A percentile compares a stretch with the other conserved stretches of the same genome.
These are phyloP conservation scores for Xanthoparmelia taractica DNA, from an alignment of 495 filamentous ascomycete genomes.

Conservation along the genomic window DNA sequence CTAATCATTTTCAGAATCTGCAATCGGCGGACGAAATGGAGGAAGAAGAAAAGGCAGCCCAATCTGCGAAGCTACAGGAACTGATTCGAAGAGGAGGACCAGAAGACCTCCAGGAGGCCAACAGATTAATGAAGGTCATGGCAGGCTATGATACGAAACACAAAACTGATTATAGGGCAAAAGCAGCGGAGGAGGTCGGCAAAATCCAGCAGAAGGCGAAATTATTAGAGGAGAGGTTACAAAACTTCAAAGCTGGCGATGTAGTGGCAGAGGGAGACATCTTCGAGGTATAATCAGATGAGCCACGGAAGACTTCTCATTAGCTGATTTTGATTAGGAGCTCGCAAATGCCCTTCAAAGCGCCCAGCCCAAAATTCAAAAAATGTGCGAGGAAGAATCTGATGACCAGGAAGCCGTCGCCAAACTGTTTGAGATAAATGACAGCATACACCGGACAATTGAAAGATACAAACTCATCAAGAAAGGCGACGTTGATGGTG, in stretches of 20 bases:
- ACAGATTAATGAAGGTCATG: constrained; percentile 97
- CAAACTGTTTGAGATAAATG: constrained; percentile 93
- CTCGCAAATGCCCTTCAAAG: constrained; percentile 85
- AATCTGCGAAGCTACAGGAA: constrained; percentile 95
- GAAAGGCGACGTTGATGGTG: constrained; percentile 84
- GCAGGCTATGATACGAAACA: constrained; percentile 89
- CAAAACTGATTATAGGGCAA: constrained; percentile 95
- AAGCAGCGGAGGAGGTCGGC: constrained; percentile 88
- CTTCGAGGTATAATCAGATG: constrained; percentile 57
- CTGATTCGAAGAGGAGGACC: constrained; percentile 86
- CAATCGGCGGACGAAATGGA: constrained; percentile 99
- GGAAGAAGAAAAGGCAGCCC: constrained; percentile 86
- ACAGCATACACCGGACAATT: constrained; percentile 94
- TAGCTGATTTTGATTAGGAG: constrained; percentile 45
- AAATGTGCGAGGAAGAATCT: constrained; percentile 98
- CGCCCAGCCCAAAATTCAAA: constrained; percentile 96
- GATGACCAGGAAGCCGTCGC: constrained; percentile 93
- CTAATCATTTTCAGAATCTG: constrained; percentile 59
- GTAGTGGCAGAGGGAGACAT: constrained; percentile 83
- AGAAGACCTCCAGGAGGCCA: constrained; percentile 90
- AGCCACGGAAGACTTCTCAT: neutral
- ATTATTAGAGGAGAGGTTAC: constrained; percentile 86
- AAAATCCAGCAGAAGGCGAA: constrained; percentile 90
- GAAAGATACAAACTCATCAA: constrained; percentile 90
- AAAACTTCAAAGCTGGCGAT: constrained; percentile 73